Conservation (phyloP, 768 basidiomycete species). For the Serendipita sp. region DNA sequence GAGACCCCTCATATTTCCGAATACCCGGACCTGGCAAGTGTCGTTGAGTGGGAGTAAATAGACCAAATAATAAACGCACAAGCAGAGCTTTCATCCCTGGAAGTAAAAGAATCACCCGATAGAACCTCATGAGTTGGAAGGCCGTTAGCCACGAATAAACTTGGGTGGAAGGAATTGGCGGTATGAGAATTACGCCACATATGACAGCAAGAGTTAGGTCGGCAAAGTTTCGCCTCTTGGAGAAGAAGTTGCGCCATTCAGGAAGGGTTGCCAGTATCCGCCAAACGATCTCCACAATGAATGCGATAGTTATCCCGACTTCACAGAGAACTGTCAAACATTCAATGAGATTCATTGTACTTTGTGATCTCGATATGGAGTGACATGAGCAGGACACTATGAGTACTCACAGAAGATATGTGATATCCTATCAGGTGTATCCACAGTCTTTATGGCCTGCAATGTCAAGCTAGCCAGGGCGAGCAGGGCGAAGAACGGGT, state of each 20-base stretch:
- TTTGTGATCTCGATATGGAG: constrained; percentile 24
- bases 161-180: constrained; percentile 43
- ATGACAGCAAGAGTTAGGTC: constrained; percentile 63
- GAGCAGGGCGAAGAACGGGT: constrained; percentile 52
- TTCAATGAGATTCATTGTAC: background rate
- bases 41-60: background rate
- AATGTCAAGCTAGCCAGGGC: constrained; percentile 55
- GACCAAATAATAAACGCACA: constrained; percentile 32
- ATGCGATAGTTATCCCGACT: constrained; percentile 60
- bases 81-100: constrained; percentile 82
- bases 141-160: constrained; percentile 83
- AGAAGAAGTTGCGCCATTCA: constrained; percentile 68
- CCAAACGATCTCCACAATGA: constrained; percentile 77
- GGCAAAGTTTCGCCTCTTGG: constrained; percentile 42
- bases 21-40: constrained; percentile 54
- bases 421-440: constrained; percentile 22
- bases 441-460: constrained; percentile 51
- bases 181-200: constrained; percentile 72
- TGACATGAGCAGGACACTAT: background rate
- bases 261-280: constrained; percentile 59
- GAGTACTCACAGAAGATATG: constrained; percentile 13
- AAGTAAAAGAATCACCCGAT: constrained; percentile 78
- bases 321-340: constrained; percentile 47
- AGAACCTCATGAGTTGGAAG: constrained; percentile 76
- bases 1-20: constrained; percentile 83